Evolutionary conservation across 2,329 filamentous ascomycete species (phyloP), one percentile per base, ranked within the genome.

Genomic region (Diaporthe ilicicola): DNA sequence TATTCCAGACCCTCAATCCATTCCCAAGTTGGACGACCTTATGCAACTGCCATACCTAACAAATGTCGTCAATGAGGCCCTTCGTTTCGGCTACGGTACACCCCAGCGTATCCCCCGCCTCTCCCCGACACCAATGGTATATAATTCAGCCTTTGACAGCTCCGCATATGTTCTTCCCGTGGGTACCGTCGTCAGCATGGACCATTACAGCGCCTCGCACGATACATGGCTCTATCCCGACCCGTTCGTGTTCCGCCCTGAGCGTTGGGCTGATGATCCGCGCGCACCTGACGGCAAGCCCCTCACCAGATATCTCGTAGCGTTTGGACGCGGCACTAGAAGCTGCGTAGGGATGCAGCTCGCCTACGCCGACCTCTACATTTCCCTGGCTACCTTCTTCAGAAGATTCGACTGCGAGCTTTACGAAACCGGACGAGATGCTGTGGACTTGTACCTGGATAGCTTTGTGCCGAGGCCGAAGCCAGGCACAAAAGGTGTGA

Each of bases 381-480:
- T 70, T 5, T 29, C 32, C 19, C 17, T 70, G n/a, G 67, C 67
- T 4, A 70, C 55, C 19, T 15, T 70, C 15, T 37, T 70, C 24
- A 55, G 59, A 1, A 39, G 67, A 24, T 50, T 53, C 24, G 46
- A 65, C 12, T 17, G 65, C 5, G 55, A 65, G 48, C 9, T 37
- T 15, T 65, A 44, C 13, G 24, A 46, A 22, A 70, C 67, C 4
- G n/a, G 2, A 1, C 29, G 15, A 13, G 9, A 10, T 29, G 67
- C 51, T 29, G 67, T 53, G 39, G 67, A 61, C n/a, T 51, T 69
- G 17, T 22, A 44, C 19, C 22, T 7, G 29, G 66, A 59, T 7
- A 46, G 39, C 9, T 32, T 56, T 22, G 34, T 68, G 51, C 50
- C 66, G 2, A 42, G 32, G 37, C 66, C 66, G 8, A 29, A 24